phyloP scores from a whole-genome alignment of 2,329 filamentous ascomycete species.

The Calonectria naviculata region DNA sequence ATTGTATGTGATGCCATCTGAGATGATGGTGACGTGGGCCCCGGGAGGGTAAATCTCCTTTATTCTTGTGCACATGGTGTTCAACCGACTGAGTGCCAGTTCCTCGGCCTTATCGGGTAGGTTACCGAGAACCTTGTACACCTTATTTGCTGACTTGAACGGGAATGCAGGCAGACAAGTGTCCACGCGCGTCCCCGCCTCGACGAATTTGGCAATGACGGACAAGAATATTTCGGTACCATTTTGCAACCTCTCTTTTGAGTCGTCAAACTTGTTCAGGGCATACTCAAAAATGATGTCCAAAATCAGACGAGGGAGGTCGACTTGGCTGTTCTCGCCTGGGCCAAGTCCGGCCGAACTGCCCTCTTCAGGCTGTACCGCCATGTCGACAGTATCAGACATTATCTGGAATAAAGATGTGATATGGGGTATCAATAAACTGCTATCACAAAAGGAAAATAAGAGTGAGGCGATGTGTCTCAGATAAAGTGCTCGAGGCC shows the following conservation, averaged over 20 bases:
- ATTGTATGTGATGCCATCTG: conserved; percentile 65
- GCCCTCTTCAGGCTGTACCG: background rate
- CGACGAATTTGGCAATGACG: conserved; percentile 37
- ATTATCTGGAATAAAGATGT: background rate
- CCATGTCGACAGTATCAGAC: background rate
- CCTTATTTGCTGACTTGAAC: conserved; percentile 48
- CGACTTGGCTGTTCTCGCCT: background rate
- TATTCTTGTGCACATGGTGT: conserved; percentile 43
- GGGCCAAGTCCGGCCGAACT: background rate
- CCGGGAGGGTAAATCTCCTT: conserved; percentile 41
- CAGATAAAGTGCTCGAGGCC: background rate
- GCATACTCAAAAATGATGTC: conserved; percentile 41
- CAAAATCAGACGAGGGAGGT: conserved; percentile 29
- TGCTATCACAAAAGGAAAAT: background rate
- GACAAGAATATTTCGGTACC: conserved; percentile 36
- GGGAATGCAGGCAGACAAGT: conserved; percentile 45
- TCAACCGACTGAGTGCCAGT: conserved; percentile 38
- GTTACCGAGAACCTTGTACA: conserved; percentile 44
- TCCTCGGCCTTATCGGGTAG: conserved; percentile 47
- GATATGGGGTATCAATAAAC: background rate
- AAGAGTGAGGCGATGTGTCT: no score
- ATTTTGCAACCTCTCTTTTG: conserved; percentile 22
- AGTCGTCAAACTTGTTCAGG: conserved; percentile 41
- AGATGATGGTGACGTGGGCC: conserved; percentile 55
- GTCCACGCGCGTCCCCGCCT: conserved; percentile 25